Percentiles rank a stretch among this genome's conserved stretches.
phyloP scores from a whole-genome alignment of 2,329 filamentous ascomycete genomes.

The Trichoderma koningiopsis region DNA sequence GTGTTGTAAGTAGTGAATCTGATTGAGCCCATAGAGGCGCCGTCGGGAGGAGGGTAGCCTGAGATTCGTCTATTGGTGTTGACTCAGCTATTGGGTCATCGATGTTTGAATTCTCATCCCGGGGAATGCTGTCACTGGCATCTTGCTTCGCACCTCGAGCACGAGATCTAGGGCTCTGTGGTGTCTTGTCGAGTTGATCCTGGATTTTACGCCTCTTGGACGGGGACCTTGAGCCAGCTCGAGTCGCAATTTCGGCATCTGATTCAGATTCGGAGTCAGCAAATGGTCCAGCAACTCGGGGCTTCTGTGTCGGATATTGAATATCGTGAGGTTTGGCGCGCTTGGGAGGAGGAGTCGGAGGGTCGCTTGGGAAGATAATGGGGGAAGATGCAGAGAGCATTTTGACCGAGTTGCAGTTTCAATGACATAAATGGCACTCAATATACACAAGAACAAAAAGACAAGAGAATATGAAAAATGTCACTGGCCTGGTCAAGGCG shows the following conservation, averaged over 20 bases:
- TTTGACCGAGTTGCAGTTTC: conserved; percentile 26
- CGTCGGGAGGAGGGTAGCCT: neutral
- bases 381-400: conserved; percentile 66
- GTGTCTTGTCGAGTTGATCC: conserved; percentile 27
- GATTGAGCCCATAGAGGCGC: conserved; percentile 30
- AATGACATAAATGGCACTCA: neutral
- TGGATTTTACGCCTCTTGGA: conserved; percentile 40
- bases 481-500: neutral
- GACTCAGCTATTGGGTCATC: neutral
- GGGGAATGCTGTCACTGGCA: neutral
- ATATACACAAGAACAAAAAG: neutral
- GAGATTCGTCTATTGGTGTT: neutral
- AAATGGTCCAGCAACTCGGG: conserved; percentile 43
- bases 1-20: conserved; percentile 35
- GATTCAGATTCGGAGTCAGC: conserved; percentile 42
- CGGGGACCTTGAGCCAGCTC: conserved; percentile 27
- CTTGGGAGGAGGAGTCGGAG: conserved; percentile 42
- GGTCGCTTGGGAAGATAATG: conserved; percentile 56
- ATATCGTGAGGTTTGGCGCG: conserved; percentile 42
- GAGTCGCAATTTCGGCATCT: conserved; percentile 13
- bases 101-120: neutral
- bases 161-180: neutral
- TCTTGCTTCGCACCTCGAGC: conserved; percentile 20
- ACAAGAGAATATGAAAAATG: neutral
- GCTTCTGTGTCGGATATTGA: conserved; percentile 40